Conservation (phyloP, 495 filamentous ascomycete species). For the Aspergillus nidulans region DNA sequence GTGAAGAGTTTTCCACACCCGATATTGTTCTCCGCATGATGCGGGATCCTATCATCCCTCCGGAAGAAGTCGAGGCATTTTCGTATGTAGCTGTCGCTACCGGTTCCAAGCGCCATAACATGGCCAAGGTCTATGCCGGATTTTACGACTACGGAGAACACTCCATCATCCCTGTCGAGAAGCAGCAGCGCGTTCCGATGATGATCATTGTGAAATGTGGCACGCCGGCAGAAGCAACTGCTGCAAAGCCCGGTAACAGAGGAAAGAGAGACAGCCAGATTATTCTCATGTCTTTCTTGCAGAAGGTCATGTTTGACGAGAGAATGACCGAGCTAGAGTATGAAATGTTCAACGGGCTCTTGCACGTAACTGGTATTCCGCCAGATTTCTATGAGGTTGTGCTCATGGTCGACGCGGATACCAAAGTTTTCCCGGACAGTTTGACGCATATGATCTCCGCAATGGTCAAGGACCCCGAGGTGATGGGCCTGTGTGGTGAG, state of each 20-base stretch:
- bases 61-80: conserved; percentile 77
- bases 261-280: conserved; percentile 99
- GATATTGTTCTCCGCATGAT: conserved; percentile 92
- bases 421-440: conserved; percentile 97
- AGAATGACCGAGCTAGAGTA: conserved; percentile 99
- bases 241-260: conserved; percentile 89
- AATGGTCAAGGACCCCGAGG: conserved; percentile 98
- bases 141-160: conserved; percentile 94
- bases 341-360: conserved; percentile 99
- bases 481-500: conserved; percentile 98
- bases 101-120: conserved; percentile 96
- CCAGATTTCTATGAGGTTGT: conserved; percentile 97
- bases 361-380: conserved; percentile 96
- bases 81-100: conserved; percentile 96
- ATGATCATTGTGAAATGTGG: conserved; percentile 96
- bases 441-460: conserved; percentile 98
- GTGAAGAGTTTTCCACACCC: conserved; percentile 81
- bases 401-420: conserved; percentile 99
- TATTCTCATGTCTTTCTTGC: conserved; percentile 97
- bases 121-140: conserved; percentile 96
- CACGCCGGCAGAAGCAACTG: conserved; percentile 76
- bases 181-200: conserved; percentile 99
- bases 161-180: conserved; percentile 72
- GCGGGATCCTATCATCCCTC: conserved; percentile 77
- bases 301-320: conserved; percentile 99